phyloP scores from a whole-genome alignment of 805 yeast species.

The Yarrowia porcina region DNA sequence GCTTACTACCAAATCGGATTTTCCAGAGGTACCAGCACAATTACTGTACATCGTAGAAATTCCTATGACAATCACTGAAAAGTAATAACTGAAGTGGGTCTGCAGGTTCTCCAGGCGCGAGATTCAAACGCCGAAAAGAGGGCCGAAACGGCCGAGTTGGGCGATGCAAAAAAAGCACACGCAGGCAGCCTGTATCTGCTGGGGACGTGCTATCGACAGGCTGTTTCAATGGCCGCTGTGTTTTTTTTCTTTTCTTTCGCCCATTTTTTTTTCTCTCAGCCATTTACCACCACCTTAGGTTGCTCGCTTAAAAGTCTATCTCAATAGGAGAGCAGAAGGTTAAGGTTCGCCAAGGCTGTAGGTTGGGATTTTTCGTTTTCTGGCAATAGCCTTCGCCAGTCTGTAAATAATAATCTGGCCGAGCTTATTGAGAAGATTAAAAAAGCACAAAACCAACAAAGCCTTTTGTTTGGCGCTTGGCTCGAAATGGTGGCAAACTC shows the following conservation, averaged over 20 bases:
- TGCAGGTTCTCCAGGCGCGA: not conserved
- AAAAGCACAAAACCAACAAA: constrained; percentile 5
- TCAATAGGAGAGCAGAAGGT: constrained; percentile 2
- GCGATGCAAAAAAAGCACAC: too few relatives aligned
- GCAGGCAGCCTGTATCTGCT: too few relatives aligned
- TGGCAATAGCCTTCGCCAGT: not conserved
- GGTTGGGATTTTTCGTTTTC: not conserved
- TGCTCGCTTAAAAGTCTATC: constrained; percentile 18
- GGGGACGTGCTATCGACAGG: too few relatives aligned
- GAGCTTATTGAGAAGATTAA: constrained; percentile 10
- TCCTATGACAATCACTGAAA: too few relatives aligned
- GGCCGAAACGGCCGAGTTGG: too few relatives aligned
- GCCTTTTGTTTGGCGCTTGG: constrained; percentile 23
- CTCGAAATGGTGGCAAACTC: constrained; percentile 15
- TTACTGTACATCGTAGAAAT: too few relatives aligned
- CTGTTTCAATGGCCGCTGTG: too few relatives aligned
- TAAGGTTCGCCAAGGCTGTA: constrained; percentile 1
- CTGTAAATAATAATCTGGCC: constrained; percentile 17
- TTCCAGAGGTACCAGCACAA: too few relatives aligned
- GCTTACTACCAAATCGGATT: too few relatives aligned
- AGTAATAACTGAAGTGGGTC: not conserved
- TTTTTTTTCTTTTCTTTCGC: too few relatives aligned
- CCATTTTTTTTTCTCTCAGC: not conserved
- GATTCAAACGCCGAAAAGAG: too few relatives aligned
- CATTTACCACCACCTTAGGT: not conserved